Evolutionary conservation across 2,329 filamentous ascomycete genomes (phyloP).

Genomic region (Cercospora sesami): DNA sequence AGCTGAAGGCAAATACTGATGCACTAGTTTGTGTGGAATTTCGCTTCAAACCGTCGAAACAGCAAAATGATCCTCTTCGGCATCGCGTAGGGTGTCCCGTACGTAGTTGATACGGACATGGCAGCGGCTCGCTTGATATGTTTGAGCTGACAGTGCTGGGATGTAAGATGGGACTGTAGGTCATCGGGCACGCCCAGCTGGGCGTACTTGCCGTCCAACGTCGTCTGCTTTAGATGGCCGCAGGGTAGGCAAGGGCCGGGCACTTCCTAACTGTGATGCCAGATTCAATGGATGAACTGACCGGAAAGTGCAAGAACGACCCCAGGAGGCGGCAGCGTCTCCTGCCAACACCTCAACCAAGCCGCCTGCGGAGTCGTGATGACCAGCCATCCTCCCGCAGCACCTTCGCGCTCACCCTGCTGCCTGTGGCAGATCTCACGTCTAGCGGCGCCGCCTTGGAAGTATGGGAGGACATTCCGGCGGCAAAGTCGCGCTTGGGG

Average conservation of each 20-base stretch:
- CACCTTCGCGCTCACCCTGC: slow-evolving; percentile 6
- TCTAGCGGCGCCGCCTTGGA: slow-evolving; percentile 21
- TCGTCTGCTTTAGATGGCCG: not conserved
- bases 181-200: not conserved
- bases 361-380: not conserved
- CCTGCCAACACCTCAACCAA: not conserved
- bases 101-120: not conserved
- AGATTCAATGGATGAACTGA: not conserved
- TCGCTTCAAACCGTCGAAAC: not conserved
- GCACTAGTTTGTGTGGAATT: not conserved
- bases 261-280: not conserved
- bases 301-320: not conserved
- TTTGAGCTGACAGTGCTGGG: not conserved
- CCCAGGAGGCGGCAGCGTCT: not conserved
- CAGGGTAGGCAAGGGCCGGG: not conserved
- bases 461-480: slow-evolving; percentile 26
- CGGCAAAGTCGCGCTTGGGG: slow-evolving; percentile 25
- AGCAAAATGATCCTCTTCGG: not conserved
- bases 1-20: not conserved
- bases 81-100: not conserved
- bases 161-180: not conserved
- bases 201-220: not conserved
- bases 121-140: not conserved
- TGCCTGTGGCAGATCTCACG: slow-evolving; percentile 20
- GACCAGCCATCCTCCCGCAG: slow-evolving; percentile 1